Evolutionary conservation across 73 alveolate genomes (phyloP).

Genomic region (Tetrahymena thermophila): DNA sequence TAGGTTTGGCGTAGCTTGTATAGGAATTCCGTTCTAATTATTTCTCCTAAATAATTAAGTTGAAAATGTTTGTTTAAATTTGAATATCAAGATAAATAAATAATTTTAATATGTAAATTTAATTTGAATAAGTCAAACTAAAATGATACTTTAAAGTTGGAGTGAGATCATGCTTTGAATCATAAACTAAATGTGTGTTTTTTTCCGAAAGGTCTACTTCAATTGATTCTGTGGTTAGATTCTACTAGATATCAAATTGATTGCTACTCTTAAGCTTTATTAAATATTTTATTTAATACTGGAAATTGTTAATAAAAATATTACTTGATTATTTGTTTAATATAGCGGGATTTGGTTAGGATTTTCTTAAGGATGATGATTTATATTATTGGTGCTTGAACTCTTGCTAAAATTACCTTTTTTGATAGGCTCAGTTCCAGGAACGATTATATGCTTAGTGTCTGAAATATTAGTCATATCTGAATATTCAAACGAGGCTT

Average conservation of each 20-base stretch:
- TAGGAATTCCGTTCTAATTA: not conserved
- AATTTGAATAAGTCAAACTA: too few relatives aligned
- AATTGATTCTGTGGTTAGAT: not conserved
- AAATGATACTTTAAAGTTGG: not conserved
- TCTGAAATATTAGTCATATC: not conserved
- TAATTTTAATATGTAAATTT: too few relatives aligned
- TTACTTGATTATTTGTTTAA: not conserved
- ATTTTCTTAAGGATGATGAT: not conserved
- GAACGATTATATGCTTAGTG: not conserved
- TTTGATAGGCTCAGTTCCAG: not conserved
- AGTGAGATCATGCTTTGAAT: not conserved
- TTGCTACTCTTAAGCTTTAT: not conserved
- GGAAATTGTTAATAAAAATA: not conserved
- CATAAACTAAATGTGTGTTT: not conserved
- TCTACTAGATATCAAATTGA: not conserved
- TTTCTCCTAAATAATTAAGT: not conserved
- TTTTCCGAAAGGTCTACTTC: not conserved
- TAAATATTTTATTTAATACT: not conserved
- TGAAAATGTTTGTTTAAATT: too few relatives aligned
- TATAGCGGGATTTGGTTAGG: not conserved
- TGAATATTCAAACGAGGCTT: not conserved
- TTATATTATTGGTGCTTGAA: not conserved
- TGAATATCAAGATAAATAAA: too few relatives aligned
- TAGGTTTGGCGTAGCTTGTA: not conserved
- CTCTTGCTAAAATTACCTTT: not conserved